These are phyloP conservation scores for Cicer yamashitae DNA, from an alignment of 306 rosid species.

Conservation along the genomic window DNA sequence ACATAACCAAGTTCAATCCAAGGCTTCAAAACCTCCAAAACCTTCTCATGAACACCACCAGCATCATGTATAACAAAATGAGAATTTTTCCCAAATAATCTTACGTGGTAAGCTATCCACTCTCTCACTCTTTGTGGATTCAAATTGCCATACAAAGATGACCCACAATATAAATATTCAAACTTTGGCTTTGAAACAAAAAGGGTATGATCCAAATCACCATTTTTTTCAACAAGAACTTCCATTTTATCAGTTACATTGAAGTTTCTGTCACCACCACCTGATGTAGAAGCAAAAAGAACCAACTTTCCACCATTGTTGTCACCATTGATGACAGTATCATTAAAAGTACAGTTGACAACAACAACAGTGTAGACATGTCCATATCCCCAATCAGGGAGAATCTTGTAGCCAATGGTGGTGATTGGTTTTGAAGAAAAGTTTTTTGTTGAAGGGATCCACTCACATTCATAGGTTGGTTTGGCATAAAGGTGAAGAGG, in stretches of 20 bases:
- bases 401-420: constrained; percentile 63
- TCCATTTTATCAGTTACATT: constrained; percentile 70
- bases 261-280: constrained; percentile 65
- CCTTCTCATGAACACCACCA: constrained; percentile 85
- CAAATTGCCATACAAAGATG: constrained; percentile 69
- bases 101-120: constrained; percentile 90
- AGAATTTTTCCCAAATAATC: constrained; percentile 71
- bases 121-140: constrained; percentile 86
- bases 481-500: constrained; percentile 74
- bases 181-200: constrained; percentile 65
- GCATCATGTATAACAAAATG: constrained; percentile 88
- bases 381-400: constrained; percentile 92
- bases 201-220: constrained; percentile 44
- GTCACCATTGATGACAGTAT: constrained; percentile 55
- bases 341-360: constrained; percentile 77
- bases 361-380: constrained; percentile 80
- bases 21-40: constrained; percentile 76
- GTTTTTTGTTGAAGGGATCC: constrained; percentile 49
- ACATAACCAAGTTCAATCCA: constrained; percentile 94
- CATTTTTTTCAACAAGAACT: constrained; percentile 57
- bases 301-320: constrained; percentile 75
- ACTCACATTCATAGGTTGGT: constrained; percentile 70
- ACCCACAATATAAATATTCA: constrained; percentile 81
- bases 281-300: constrained; percentile 68
- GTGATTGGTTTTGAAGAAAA: constrained; percentile 38